Conservation (phyloP, 306 rosid genomes). For the Mucuna pruriens region DNA sequence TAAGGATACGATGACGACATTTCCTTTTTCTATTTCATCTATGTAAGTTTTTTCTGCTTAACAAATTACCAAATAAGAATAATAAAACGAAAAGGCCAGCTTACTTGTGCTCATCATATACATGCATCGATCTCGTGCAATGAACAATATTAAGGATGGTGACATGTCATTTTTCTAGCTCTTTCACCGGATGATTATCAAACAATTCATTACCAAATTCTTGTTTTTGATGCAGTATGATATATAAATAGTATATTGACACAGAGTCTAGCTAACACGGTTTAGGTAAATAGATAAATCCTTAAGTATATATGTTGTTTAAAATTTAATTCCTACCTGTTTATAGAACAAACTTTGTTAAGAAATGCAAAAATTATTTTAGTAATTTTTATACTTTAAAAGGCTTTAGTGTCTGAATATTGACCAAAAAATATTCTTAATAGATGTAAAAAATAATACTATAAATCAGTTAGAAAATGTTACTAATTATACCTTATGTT, state of each 20-base stretch:
- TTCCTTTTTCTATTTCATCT: background rate
- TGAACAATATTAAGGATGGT: conserved; percentile 5
- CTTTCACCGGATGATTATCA: background rate
- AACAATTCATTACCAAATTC: background rate
- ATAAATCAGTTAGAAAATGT: background rate
- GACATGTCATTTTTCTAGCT: background rate
- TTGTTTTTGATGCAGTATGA: background rate
- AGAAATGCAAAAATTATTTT: background rate
- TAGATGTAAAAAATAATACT: background rate
- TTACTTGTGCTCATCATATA: background rate
- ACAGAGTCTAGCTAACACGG: background rate
- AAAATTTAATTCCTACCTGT: background rate
- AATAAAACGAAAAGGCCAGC: background rate
- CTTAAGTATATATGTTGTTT: background rate
- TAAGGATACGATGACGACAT: conserved; percentile 14
- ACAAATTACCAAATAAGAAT: background rate
- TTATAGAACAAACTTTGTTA: background rate
- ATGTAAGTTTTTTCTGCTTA: background rate
- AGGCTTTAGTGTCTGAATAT: background rate
- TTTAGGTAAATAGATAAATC: background rate
- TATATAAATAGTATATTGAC: background rate
- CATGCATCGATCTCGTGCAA: conserved; percentile 13
- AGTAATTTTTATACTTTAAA: too few relatives aligned
- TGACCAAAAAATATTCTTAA: background rate
- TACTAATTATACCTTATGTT: background rate